A percentile compares a stretch with the other conserved stretches of the same genome.
These are phyloP conservation scores for Nicotiana tabacum DNA, from an alignment of 257 asterid species.

Conservation along the genomic window DNA sequence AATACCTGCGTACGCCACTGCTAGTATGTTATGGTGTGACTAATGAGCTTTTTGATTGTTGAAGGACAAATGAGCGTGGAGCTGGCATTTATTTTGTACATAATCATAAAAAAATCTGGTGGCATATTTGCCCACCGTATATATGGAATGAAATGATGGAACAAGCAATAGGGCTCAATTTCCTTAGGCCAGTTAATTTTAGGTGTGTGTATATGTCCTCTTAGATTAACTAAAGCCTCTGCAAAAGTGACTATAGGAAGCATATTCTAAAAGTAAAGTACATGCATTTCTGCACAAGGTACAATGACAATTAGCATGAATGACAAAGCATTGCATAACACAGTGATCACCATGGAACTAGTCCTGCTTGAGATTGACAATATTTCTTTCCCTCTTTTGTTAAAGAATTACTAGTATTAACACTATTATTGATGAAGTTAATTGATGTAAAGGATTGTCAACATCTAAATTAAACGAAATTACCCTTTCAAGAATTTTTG, in stretches of 20 bases:
- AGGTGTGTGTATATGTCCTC: background rate
- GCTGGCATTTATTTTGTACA: background rate
- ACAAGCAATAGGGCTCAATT: background rate
- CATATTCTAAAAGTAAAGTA: too few species aligned
- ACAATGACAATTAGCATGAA: background rate
- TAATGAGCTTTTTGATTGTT: background rate
- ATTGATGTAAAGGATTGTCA: background rate
- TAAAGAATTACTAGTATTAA: background rate
- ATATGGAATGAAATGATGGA: background rate
- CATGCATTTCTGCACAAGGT: background rate
- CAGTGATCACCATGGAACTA: background rate
- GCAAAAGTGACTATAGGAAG: too few species aligned
- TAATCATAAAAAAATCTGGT: background rate
- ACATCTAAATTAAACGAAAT: slow-evolving; percentile 14
- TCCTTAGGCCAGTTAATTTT: background rate
- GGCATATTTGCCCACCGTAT: background rate
- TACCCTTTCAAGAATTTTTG: background rate
- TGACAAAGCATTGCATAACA: too few species aligned
- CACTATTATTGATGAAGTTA: background rate
- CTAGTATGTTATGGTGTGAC: background rate
- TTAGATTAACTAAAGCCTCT: background rate
- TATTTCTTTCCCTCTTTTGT: too few species aligned
- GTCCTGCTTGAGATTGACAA: background rate
- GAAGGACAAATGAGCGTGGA: background rate
- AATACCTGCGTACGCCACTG: too few species aligned